Evolutionary conservation across 257 asterid genomes (phyloP).

Genomic region (Lithospermum erythrorhizon): DNA sequence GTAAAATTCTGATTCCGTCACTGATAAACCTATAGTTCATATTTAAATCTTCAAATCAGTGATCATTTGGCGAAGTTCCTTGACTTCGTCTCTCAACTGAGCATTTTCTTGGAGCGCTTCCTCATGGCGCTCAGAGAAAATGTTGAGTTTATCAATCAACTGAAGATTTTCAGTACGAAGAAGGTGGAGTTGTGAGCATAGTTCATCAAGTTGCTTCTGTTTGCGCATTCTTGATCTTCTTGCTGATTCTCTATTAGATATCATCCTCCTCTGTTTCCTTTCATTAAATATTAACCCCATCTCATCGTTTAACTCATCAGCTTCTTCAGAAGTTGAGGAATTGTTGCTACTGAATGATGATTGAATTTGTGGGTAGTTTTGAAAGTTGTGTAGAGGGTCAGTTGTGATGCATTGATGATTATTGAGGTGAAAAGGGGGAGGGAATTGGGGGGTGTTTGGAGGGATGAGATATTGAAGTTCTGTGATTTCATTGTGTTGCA

Average conservation of each 20-base stretch:
- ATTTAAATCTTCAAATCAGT: conserved; percentile 20
- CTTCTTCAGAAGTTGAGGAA: conserved; percentile 86
- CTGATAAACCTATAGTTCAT: background rate
- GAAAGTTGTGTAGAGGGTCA: conserved; percentile 36
- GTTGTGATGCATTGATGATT: conserved; percentile 29
- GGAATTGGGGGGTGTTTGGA: conserved; percentile 39
- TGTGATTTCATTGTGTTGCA: conserved; percentile 55
- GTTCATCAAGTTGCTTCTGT: conserved; percentile 83
- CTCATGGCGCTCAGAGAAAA: conserved; percentile 47
- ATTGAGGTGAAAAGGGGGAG: conserved; percentile 27
- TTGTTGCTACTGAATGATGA: conserved; percentile 54
- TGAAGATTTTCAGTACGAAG: conserved; percentile 74
- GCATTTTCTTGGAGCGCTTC: conserved; percentile 52
- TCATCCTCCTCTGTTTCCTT: conserved; percentile 81
- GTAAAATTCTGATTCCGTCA: background rate
- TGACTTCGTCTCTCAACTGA: conserved; percentile 56
- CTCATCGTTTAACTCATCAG: conserved; percentile 59
- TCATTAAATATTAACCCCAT: conserved; percentile 38
- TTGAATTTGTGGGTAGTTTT: conserved; percentile 37
- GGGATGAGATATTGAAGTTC: conserved; percentile 48
- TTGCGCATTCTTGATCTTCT: conserved; percentile 88
- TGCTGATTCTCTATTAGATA: conserved; percentile 84
- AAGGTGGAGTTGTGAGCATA: conserved; percentile 78
- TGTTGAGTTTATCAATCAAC: conserved; percentile 55
- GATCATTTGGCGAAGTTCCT: conserved; percentile 64